Evolutionary conservation across 169 alveolate genomes (phyloP).

Genomic region (Plasmodium cynomolgi): DNA sequence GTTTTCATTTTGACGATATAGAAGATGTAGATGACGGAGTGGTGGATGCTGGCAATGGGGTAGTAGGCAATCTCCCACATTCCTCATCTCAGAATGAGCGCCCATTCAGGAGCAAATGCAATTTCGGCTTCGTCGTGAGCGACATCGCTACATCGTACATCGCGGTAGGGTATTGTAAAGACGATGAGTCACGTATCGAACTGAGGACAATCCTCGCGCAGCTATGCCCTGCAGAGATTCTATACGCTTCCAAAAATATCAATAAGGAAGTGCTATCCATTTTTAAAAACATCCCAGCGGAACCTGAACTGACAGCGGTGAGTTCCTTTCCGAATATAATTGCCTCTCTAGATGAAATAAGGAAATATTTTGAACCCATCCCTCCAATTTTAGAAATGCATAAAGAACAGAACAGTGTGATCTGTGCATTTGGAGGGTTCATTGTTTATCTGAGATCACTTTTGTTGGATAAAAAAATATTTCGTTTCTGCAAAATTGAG

Average conservation of each 20-base stretch:
- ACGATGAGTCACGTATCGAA: slow-evolving; percentile 79
- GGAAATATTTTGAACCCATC: slow-evolving; percentile 54
- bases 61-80: not conserved
- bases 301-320: slow-evolving; percentile 72
- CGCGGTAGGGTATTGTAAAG: slow-evolving; percentile 86
- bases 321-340: slow-evolving; percentile 44
- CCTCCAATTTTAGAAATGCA: slow-evolving; percentile 33
- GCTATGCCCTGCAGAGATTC: slow-evolving; percentile 88
- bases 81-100: not conserved
- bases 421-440: slow-evolving; percentile 65
- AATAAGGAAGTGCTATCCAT: slow-evolving; percentile 61
- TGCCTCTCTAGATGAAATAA: slow-evolving; percentile 43
- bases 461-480: slow-evolving; percentile 42
- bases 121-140: slow-evolving; percentile 89
- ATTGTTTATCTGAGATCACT: slow-evolving; percentile 37
- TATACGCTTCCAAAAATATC: slow-evolving; percentile 77
- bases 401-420: slow-evolving; percentile 65
- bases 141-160: slow-evolving; percentile 89
- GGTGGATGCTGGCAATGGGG: not conserved
- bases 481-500: slow-evolving; percentile 65
- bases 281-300: slow-evolving; percentile 76
- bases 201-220: slow-evolving; percentile 85
- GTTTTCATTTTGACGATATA: slow-evolving; percentile 76
- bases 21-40: slow-evolving; percentile 11
- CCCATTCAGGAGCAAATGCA: slow-evolving; percentile 33